These are phyloP conservation scores for Paramecium octaurelia DNA, from an alignment of 73 alveolate species.

Conservation along the genomic window DNA sequence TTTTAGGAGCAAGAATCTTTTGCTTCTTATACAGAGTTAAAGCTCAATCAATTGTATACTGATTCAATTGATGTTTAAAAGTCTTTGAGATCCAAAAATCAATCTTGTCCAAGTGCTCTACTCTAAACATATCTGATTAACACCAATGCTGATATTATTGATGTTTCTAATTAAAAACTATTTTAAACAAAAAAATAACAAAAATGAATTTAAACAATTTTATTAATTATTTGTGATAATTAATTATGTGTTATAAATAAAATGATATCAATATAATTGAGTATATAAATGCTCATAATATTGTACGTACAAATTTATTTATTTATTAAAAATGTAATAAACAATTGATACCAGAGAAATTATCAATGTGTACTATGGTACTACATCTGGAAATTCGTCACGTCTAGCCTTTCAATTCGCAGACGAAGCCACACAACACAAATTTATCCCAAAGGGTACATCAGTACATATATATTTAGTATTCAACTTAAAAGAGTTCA, in stretches of 20 bases:
- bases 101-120: not conserved
- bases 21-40: constrained; percentile 17
- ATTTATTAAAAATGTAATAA: not conserved
- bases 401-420: constrained; percentile 46
- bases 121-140: not conserved
- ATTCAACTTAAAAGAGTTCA: constrained; percentile 50
- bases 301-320: not conserved
- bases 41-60: not conserved
- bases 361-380: constrained; percentile 41
- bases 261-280: not conserved
- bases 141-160: not conserved
- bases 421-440: constrained; percentile 37
- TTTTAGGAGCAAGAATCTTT: not conserved
- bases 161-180: not conserved
- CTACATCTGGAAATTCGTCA: constrained; percentile 59
- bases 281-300: not conserved
- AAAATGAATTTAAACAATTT: not conserved
- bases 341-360: constrained; percentile 48
- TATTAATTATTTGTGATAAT: not conserved
- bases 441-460: constrained; percentile 42
- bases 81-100: not conserved
- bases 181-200: not conserved
- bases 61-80: not conserved
- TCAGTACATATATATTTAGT: not conserved
- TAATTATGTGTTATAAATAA: not conserved